These are phyloP conservation scores for Kodamaea restingae DNA, from an alignment of 805 yeast species.

Conservation along the genomic window DNA sequence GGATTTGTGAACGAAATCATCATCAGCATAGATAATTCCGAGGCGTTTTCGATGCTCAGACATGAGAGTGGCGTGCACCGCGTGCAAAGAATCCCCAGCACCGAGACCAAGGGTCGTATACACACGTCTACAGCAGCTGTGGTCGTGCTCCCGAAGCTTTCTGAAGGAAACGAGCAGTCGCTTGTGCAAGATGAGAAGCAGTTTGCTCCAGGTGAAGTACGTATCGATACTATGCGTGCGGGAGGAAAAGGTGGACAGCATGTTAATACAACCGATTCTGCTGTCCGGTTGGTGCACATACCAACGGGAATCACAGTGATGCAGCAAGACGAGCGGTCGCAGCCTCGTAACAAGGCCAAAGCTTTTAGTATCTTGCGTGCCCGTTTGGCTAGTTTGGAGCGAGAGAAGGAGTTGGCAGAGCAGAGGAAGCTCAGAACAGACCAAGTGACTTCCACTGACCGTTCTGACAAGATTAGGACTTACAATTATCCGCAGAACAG, in stretches of 20 bases:
- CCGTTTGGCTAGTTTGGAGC: slow-evolving; percentile 76
- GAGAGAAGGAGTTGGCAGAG: slow-evolving; percentile 56
- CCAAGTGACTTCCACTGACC: slow-evolving; percentile 84
- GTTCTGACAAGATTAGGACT: slow-evolving; percentile 91
- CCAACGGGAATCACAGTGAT: slow-evolving; percentile 87
- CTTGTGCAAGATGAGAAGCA: slow-evolving; percentile 54
- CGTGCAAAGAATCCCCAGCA: slow-evolving; percentile 89
- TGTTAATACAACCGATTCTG: slow-evolving; percentile 95
- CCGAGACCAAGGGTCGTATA: slow-evolving; percentile 89
- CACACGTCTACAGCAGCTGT: slow-evolving; percentile 98
- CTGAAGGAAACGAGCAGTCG: slow-evolving; percentile 48
- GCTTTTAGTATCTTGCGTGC: slow-evolving; percentile 83
- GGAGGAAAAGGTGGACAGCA: slow-evolving; percentile 98
- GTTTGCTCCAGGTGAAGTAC: slow-evolving; percentile 80
- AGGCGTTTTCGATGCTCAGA: slow-evolving; percentile 68
- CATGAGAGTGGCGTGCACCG: slow-evolving; percentile 95
- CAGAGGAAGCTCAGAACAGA: slow-evolving; percentile 68
- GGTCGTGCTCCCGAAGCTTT: slow-evolving; percentile 81
- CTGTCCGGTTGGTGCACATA: slow-evolving; percentile 86
- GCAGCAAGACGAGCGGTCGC: slow-evolving; percentile 94
- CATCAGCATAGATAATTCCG: slow-evolving; percentile 62
- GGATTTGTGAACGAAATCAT: slow-evolving; percentile 78
- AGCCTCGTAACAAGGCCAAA: slow-evolving; percentile 88
- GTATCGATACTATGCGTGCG: slow-evolving; percentile 96
- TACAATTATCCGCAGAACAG: slow-evolving; percentile 92